phyloP scores from a whole-genome alignment of 164 flowering plant species.

The Stephania japonica region DNA sequence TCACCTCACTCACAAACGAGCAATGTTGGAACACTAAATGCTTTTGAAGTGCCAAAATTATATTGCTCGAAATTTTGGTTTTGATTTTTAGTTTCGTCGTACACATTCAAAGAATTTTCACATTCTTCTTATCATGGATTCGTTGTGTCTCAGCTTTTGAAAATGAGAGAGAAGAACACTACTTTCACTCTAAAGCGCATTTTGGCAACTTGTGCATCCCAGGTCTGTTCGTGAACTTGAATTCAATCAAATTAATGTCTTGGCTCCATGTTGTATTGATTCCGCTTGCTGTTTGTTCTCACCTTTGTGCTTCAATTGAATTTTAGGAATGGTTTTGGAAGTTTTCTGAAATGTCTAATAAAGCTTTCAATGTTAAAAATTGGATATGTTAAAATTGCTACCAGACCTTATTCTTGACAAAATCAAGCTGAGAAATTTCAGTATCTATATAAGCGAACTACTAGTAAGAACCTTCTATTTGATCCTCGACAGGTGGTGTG shows the following conservation, averaged over 20 bases:
- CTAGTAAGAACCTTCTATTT: too few species aligned
- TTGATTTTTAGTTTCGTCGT: background rate
- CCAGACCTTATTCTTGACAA: too few species aligned
- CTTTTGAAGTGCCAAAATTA: too few species aligned
- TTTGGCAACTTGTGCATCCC: conserved; percentile 52
- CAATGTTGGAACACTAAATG: too few species aligned
- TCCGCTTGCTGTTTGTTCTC: background rate
- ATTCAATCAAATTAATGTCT: background rate
- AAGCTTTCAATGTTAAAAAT: too few species aligned
- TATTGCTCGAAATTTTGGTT: background rate
- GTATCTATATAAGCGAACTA: too few species aligned
- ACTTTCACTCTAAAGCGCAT: conserved; percentile 43
- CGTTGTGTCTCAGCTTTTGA: conserved; percentile 8
- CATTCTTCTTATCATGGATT: background rate
- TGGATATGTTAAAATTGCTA: too few species aligned
- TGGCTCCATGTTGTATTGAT: background rate
- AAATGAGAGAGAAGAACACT: conserved; percentile 51
- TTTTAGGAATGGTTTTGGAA: too few species aligned
- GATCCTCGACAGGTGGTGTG: too few species aligned
- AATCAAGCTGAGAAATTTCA: too few species aligned
- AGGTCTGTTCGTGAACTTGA: conserved; percentile 36
- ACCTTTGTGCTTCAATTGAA: background rate
- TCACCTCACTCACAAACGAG: too few species aligned
- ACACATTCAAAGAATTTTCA: background rate
- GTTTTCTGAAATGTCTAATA: too few species aligned